phyloP scores from a whole-genome alignment of 2,329 filamentous ascomycete species.

The Cucurbitaria berberidis region DNA sequence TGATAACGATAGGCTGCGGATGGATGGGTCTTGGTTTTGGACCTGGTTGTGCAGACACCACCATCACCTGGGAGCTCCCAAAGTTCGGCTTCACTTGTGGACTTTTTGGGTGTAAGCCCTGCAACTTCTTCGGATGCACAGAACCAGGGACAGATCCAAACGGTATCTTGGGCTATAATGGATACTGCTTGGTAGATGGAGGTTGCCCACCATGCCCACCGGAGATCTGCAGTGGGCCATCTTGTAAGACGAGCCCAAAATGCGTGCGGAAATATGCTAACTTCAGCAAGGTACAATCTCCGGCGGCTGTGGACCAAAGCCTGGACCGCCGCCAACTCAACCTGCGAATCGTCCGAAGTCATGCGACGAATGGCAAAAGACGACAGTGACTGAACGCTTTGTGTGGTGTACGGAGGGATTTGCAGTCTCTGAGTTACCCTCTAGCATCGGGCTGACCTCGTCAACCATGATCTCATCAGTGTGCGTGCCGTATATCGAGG shows the following conservation, averaged over 20 bases:
- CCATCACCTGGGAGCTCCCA: neutral
- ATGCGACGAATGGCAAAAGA: slow-evolving; percentile 29
- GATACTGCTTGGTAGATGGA: slow-evolving; percentile 17
- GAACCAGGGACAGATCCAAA: slow-evolving; percentile 8
- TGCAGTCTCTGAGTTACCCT: slow-evolving; percentile 15
- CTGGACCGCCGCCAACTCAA: slow-evolving; percentile 21
- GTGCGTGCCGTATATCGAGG: slow-evolving; percentile 22
- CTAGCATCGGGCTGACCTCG: slow-evolving; percentile 6
- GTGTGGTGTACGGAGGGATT: slow-evolving; percentile 25
- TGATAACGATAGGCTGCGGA: slow-evolving; percentile 19
- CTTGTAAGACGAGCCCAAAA: neutral
- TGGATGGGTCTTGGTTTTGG: slow-evolving; percentile 32
- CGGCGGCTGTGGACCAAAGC: slow-evolving; percentile 25
- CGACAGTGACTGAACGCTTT: slow-evolving; percentile 28
- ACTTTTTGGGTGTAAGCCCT: slow-evolving; percentile 27
- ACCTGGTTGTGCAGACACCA: slow-evolving; percentile 16
- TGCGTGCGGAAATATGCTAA: neutral
- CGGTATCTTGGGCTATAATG: slow-evolving; percentile 16
- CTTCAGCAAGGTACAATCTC: slow-evolving; percentile 8
- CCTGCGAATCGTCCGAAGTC: slow-evolving; percentile 13
- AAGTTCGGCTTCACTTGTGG: slow-evolving; percentile 7
- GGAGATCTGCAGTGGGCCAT: slow-evolving; percentile 16
- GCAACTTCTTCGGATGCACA: slow-evolving; percentile 21
- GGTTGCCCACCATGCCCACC: slow-evolving; percentile 26
- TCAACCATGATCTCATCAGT: slow-evolving; percentile 21